phyloP scores from a whole-genome alignment of 805 yeast genomes.

The Torulaspora franciscae region DNA sequence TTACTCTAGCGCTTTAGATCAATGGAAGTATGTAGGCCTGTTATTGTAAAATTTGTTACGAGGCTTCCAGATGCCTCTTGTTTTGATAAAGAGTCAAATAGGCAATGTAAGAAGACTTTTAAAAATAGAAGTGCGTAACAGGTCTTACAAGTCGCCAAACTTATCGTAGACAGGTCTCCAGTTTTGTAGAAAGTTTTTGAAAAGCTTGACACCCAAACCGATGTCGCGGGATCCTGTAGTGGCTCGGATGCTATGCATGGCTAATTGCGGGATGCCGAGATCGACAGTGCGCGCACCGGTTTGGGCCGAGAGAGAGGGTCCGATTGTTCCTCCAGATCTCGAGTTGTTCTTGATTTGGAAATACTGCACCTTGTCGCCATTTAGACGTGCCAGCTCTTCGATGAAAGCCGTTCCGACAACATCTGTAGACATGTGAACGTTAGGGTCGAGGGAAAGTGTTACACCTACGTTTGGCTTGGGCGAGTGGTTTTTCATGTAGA shows the following conservation, averaged over 20 bases:
- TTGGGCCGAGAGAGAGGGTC: constrained; percentile 59
- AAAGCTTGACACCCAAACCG: constrained; percentile 67
- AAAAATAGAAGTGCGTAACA: neutral
- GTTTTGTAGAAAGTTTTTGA: constrained; percentile 59
- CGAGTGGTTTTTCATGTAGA: constrained; percentile 70
- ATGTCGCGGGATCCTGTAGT: constrained; percentile 73
- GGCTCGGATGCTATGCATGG: constrained; percentile 86
- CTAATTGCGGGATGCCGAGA: constrained; percentile 74
- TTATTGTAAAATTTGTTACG: neutral
- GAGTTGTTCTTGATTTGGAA: constrained; percentile 84
- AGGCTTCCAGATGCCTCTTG: neutral
- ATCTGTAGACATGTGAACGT: constrained; percentile 82
- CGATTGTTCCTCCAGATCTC: constrained; percentile 86
- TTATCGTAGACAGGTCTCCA: constrained; percentile 60
- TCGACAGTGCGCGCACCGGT: constrained; percentile 77
- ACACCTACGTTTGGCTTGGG: constrained; percentile 78
- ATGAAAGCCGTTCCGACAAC: constrained; percentile 63
- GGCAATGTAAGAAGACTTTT: neutral
- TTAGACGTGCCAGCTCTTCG: constrained; percentile 61
- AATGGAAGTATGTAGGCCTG: neutral
- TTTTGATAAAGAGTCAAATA: neutral
- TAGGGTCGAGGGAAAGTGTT: constrained; percentile 66
- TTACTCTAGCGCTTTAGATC: too few relatives aligned
- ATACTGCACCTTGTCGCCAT: constrained; percentile 65
- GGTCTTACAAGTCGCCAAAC: constrained; percentile 44